Percentiles rank a stretch among this genome's conserved stretches.
Evolutionary conservation across 73 alveolate genomes (phyloP).

Genomic region (Stentor roeselii): DNA sequence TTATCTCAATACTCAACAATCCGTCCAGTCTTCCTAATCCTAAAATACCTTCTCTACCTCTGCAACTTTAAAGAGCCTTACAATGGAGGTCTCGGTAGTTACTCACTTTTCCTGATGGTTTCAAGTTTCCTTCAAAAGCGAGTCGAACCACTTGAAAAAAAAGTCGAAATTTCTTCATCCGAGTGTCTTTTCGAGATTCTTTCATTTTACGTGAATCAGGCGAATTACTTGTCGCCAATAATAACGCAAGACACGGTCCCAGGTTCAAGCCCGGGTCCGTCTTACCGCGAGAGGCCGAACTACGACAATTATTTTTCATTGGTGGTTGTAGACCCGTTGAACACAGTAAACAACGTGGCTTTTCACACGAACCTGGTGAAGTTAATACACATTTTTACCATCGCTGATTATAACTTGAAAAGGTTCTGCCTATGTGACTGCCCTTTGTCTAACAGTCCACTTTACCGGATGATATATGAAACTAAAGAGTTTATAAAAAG

Average conservation of each 20-base stretch:
- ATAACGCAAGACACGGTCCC: neutral
- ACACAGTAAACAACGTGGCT: slow-evolving; percentile 15
- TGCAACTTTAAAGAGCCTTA: slow-evolving; percentile 46
- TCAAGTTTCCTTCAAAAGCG: slow-evolving; percentile 30
- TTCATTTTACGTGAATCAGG: slow-evolving; percentile 5
- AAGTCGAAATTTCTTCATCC: neutral
- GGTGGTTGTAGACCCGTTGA: slow-evolving; percentile 25
- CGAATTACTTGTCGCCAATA: neutral
- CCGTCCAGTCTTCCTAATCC: slow-evolving; percentile 42
- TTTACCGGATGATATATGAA: slow-evolving; percentile 14
- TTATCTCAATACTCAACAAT: slow-evolving; percentile 27
- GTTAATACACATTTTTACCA: slow-evolving; percentile 14
- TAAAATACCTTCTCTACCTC: slow-evolving; percentile 43
- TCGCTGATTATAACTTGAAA: neutral
- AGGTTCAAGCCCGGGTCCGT: neutral
- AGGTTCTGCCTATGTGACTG: neutral
- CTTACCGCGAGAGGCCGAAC: neutral
- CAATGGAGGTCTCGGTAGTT: slow-evolving; percentile 57
- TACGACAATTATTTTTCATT: neutral
- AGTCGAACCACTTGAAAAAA: neutral
- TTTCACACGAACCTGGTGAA: neutral
- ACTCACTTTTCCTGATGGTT: slow-evolving; percentile 51
- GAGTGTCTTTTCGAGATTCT: neutral
- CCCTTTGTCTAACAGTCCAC: neutral
- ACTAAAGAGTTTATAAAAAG: neutral